Percentiles rank a stretch among this genome's conserved stretches.
phyloP scores from a whole-genome alignment of 2,329 filamentous ascomycete species.

The Daldinia sp. region DNA sequence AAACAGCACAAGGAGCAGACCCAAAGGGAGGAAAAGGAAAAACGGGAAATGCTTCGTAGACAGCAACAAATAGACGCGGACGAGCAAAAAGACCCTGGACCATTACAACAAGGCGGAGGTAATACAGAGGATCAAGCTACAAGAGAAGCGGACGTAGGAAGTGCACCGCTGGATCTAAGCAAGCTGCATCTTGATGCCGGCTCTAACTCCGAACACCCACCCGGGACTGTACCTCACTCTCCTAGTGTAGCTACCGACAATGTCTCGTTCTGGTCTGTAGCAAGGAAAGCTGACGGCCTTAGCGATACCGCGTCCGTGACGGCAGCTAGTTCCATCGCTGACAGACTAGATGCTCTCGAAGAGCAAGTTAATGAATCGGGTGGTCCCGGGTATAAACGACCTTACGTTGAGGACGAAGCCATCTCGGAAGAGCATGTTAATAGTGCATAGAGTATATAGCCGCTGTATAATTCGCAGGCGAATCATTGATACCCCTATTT shows the following conservation, averaged over 20 bases:
- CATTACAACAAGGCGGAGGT: background rate
- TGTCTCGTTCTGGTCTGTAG: constrained; percentile 41
- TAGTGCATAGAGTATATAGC: constrained; percentile 8
- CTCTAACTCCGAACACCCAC: background rate
- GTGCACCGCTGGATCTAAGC: constrained; percentile 16
- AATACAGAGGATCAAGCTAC: background rate
- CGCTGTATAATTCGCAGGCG: constrained; percentile 6
- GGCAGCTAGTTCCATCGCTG: constrained; percentile 38
- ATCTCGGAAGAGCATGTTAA: background rate
- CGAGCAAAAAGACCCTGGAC: background rate
- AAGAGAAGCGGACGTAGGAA: background rate
- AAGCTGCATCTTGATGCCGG: constrained; percentile 24
- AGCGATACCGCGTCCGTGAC: constrained; percentile 39
- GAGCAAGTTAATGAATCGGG: background rate
- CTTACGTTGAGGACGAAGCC: constrained; percentile 41
- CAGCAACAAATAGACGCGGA: constrained; percentile 12
- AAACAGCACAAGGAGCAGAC: constrained; percentile 42
- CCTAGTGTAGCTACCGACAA: constrained; percentile 41
- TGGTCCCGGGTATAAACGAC: constrained; percentile 31
- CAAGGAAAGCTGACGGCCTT: constrained; percentile 32
- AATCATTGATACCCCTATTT: background rate
- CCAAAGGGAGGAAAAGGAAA: constrained; percentile 37
- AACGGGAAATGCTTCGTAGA: constrained; percentile 25
- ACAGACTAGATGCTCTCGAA: constrained; percentile 25
- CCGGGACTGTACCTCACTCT: constrained; percentile 25